Evolutionary conservation across 2,329 filamentous ascomycete genomes (phyloP).

Genomic region (Stagonosporopsis rhizophila): DNA sequence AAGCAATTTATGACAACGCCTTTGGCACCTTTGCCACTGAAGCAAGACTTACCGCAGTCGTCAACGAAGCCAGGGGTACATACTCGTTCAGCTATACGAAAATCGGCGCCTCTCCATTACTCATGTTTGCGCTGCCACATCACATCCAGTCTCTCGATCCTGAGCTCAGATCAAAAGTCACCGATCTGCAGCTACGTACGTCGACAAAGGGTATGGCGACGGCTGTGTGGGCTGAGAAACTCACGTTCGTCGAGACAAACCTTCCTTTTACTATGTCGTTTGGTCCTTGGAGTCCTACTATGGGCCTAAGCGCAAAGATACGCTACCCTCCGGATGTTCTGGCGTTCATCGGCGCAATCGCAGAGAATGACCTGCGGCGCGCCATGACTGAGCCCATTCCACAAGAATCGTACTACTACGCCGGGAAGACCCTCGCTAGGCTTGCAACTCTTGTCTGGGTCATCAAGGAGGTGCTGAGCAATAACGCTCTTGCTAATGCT

Average conservation of each 20-base stretch:
- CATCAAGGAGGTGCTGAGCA: constrained; percentile 64
- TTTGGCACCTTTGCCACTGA: constrained; percentile 76
- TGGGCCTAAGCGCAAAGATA: constrained; percentile 42
- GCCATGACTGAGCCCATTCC: constrained; percentile 77
- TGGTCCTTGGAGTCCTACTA: constrained; percentile 72
- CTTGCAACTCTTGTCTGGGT: constrained; percentile 56
- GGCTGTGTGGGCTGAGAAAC: constrained; percentile 64
- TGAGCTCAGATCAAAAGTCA: constrained; percentile 58
- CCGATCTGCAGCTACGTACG: constrained; percentile 70
- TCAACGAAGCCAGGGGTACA: constrained; percentile 61
- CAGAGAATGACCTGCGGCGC: constrained; percentile 76
- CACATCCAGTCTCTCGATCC: constrained; percentile 78
- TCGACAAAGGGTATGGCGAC: constrained; percentile 85
- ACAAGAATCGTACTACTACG: constrained; percentile 89
- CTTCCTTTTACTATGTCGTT: constrained; percentile 79
- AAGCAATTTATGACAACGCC: constrained; percentile 75
- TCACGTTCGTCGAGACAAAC: constrained; percentile 76
- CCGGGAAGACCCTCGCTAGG: constrained; percentile 66
- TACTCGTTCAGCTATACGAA: constrained; percentile 81
- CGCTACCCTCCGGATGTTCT: constrained; percentile 60
- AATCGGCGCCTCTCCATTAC: constrained; percentile 69
- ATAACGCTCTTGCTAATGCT: constrained; percentile 56
- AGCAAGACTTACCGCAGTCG: constrained; percentile 69
- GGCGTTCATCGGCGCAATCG: constrained; percentile 65
- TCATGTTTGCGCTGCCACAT: constrained; percentile 91